A percentile compares a stretch with the other conserved stretches of the same genome.
These are phyloP conservation scores for Penicillium mononematosum DNA, from an alignment of 495 filamentous ascomycete genomes.

Conservation along the genomic window DNA sequence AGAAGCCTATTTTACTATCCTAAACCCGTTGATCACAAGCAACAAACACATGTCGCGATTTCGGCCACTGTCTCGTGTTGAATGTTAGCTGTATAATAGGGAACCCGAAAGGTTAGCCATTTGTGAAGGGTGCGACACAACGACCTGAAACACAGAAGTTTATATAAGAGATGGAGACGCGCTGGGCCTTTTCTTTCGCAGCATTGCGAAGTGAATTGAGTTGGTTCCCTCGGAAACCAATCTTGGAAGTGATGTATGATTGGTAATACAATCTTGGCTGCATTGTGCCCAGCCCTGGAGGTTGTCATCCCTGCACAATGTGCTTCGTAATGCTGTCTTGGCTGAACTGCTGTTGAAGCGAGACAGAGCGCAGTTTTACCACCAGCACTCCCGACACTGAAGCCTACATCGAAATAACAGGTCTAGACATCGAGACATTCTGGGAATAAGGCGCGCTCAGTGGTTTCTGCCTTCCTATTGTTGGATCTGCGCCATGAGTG, in stretches of 20 bases:
- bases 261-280: background rate
- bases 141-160: background rate
- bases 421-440: background rate
- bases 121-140: background rate
- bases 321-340: background rate
- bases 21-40: constrained; percentile 37
- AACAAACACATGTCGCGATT: constrained; percentile 19
- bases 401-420: background rate
- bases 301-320: background rate
- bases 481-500: too few relatives aligned
- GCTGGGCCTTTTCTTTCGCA: background rate
- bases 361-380: background rate
- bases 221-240: background rate
- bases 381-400: background rate
- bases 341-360: background rate
- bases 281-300: too few relatives aligned
- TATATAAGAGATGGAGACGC: background rate
- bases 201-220: background rate
- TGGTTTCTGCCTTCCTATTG: too few relatives aligned
- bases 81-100: background rate
- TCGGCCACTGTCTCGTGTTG: constrained; percentile 38
- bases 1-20: constrained; percentile 25
- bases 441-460: background rate
- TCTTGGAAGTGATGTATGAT: background rate
- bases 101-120: background rate